A percentile compares a stretch with the other conserved stretches of the same genome.
Conservation (phyloP, 2,329 filamentous ascomycete species). For the Botrytis cinerea region DNA sequence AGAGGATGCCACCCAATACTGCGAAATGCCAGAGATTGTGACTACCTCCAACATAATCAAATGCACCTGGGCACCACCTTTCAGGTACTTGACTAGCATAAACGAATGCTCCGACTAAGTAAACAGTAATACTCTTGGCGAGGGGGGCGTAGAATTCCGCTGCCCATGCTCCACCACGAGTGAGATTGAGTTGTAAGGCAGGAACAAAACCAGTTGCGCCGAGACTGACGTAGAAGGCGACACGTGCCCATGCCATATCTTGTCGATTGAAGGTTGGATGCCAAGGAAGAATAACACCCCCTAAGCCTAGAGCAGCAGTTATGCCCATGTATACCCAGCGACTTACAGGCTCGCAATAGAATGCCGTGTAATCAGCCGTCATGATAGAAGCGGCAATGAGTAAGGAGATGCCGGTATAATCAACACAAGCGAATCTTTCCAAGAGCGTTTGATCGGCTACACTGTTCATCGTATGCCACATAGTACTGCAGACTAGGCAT, state of each 20-base stretch:
- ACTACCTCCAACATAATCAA: conserved; percentile 92
- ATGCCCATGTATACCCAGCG: conserved; percentile 83
- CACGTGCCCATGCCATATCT: conserved; percentile 91
- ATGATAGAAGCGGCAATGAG: conserved; percentile 95
- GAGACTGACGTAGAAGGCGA: conserved; percentile 87
- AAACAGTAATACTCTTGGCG: conserved; percentile 81
- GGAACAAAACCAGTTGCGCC: conserved; percentile 88
- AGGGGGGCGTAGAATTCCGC: conserved; percentile 87
- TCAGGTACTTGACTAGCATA: conserved; percentile 94
- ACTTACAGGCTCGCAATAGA: conserved; percentile 92
- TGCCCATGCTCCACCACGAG: conserved; percentile 78
- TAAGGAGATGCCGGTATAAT: conserved; percentile 96
- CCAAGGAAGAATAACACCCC: conserved; percentile 91
- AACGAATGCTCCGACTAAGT: conserved; percentile 78
- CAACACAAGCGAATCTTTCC: conserved; percentile 94
- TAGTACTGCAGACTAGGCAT: conserved; percentile 88
- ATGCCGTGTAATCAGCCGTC: conserved; percentile 97
- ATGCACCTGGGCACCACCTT: conserved; percentile 86
- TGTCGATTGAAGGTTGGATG: conserved; percentile 89
- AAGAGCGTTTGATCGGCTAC: conserved; percentile 87
- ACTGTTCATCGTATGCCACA: conserved; percentile 99
- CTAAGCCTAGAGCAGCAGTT: conserved; percentile 79
- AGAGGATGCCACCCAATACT: conserved; percentile 92
- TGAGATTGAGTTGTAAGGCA: conserved; percentile 77
- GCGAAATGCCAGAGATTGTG: conserved; percentile 98